These are phyloP conservation scores for Monilinia aucupariae DNA, from an alignment of 2,329 filamentous ascomycete genomes.

Conservation along the genomic window DNA sequence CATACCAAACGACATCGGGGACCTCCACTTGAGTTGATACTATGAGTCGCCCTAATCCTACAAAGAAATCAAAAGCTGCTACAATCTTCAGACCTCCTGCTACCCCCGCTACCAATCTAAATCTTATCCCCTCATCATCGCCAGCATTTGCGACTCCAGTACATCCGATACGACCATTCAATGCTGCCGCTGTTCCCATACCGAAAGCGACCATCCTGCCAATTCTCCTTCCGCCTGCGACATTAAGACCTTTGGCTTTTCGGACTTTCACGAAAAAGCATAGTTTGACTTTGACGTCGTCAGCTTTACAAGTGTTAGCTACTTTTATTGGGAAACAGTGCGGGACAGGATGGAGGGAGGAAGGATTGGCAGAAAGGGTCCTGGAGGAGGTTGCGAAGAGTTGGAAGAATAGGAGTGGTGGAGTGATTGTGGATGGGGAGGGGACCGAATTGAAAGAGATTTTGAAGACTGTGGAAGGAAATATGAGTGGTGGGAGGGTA, in stretches of 20 bases:
- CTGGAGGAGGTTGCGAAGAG: conserved; percentile 84
- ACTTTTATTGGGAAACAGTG: conserved; percentile 90
- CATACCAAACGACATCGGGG: background rate
- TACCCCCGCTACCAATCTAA: conserved; percentile 33
- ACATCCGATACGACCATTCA: conserved; percentile 66
- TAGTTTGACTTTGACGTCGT: conserved; percentile 83
- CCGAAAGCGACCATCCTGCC: conserved; percentile 58
- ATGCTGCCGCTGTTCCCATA: conserved; percentile 22
- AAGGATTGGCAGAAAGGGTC: conserved; percentile 85
- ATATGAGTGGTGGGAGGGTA: conserved; percentile 80
- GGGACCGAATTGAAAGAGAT: conserved; percentile 74
- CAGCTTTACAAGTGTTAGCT: conserved; percentile 78
- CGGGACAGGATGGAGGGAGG: conserved; percentile 93
- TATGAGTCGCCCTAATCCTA: conserved; percentile 30
- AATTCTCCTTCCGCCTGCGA: conserved; percentile 81
- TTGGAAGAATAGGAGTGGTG: conserved; percentile 87
- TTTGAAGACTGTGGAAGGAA: conserved; percentile 75
- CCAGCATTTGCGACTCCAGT: conserved; percentile 84
- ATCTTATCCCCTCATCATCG: conserved; percentile 77
- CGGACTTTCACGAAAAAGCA: conserved; percentile 97
- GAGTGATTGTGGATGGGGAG: conserved; percentile 83
- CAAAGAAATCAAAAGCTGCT: conserved; percentile 27
- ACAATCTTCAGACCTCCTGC: conserved; percentile 30
- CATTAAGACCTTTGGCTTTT: conserved; percentile 84
- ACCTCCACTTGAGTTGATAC: background rate